Conservation (phyloP, 139 green algal genomes). For the Nannochloris sp. region DNA sequence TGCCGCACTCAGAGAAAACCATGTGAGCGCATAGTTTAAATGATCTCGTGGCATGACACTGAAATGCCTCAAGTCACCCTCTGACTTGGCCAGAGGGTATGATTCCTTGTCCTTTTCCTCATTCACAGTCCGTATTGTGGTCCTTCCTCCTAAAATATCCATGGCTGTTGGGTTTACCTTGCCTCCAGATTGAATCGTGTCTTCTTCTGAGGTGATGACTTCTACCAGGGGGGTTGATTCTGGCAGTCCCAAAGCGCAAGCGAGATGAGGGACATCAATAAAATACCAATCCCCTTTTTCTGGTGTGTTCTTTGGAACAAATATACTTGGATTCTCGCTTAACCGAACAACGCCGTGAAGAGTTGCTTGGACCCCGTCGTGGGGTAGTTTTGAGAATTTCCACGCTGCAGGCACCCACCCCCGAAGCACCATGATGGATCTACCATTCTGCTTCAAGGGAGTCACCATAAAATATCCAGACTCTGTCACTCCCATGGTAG, state of each 20-base stretch:
- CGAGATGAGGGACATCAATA: conserved; percentile 51
- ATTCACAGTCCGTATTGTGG: background rate
- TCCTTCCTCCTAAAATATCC: conserved; percentile 22
- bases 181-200: background rate
- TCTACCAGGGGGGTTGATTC: conserved; percentile 45
- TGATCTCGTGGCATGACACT: conserved; percentile 56
- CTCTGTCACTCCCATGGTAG: conserved; percentile 18
- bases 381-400: conserved; percentile 14
- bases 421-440: conserved; percentile 52
- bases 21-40: conserved; percentile 60
- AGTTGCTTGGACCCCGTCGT: conserved; percentile 13
- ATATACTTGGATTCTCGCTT: conserved; percentile 51
- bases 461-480: conserved; percentile 58
- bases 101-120: conserved; percentile 9
- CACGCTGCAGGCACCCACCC: conserved; percentile 68
- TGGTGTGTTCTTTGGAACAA: conserved; percentile 63
- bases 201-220: conserved; percentile 15
- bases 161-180: conserved; percentile 17
- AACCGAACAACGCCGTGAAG: conserved; percentile 50
- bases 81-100: conserved; percentile 46
- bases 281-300: conserved; percentile 39
- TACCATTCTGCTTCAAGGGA: conserved; percentile 34
- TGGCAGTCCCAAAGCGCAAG: conserved; percentile 31
- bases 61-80: conserved; percentile 34
- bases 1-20: conserved; percentile 38